Evolutionary conservation across 108 stramenopile species (phyloP).

Genomic region (Cylindrotheca fusiformis): DNA sequence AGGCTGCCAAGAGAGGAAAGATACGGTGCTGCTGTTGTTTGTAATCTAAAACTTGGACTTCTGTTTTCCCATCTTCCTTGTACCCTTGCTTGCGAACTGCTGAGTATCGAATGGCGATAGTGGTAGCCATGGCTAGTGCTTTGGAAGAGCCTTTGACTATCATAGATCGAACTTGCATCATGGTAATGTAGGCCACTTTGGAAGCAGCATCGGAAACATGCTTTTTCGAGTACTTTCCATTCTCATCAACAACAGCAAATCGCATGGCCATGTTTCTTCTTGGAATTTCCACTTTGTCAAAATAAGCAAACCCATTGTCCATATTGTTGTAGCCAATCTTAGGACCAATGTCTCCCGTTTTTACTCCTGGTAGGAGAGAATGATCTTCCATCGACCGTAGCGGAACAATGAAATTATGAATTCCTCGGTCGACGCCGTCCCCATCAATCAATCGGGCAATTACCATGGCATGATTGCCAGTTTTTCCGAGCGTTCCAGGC

Average conservation of each 20-base stretch:
- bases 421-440: conserved; percentile 72
- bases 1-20: conserved; percentile 83
- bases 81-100: conserved; percentile 93
- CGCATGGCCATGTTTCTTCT: conserved; percentile 94
- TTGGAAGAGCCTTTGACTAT: conserved; percentile 68
- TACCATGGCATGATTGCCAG: conserved; percentile 96
- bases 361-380: conserved; percentile 83
- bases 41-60: conserved; percentile 92
- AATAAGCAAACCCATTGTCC: conserved; percentile 94
- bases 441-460: conserved; percentile 95
- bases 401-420: conserved; percentile 95
- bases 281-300: conserved; percentile 85
- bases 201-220: conserved; percentile 65
- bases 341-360: conserved; percentile 94
- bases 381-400: conserved; percentile 79
- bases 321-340: conserved; percentile 96
- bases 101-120: conserved; percentile 89
- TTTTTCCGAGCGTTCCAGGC: conserved; percentile 93
- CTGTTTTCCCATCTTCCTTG: conserved; percentile 51
- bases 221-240: conserved; percentile 65
- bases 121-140: conserved; percentile 80
- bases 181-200: conserved; percentile 91
- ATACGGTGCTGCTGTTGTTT: conserved; percentile 94
- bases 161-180: conserved; percentile 95
- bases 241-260: conserved; percentile 73